Conservation (phyloP, 2,329 filamentous ascomycete species). For the Aspergillaceae sp. region DNA sequence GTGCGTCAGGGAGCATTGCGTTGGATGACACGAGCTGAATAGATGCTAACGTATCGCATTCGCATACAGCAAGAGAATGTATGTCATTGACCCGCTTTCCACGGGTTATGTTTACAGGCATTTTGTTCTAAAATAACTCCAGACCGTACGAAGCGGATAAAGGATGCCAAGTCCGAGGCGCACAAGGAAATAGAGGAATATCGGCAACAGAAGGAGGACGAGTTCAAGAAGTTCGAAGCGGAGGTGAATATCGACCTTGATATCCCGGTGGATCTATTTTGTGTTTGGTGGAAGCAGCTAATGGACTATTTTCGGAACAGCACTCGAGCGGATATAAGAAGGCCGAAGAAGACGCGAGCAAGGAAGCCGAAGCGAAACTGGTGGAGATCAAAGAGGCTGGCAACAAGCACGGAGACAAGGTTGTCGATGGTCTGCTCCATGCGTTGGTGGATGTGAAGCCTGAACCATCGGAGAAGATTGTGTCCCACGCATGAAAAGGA, state of each 20-base stretch:
- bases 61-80: constrained; percentile 73
- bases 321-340: constrained; percentile 86
- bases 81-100: constrained; percentile 21
- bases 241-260: constrained; percentile 43
- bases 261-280: neutral
- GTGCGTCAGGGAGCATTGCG: constrained; percentile 41
- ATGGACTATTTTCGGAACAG: constrained; percentile 38
- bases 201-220: constrained; percentile 77
- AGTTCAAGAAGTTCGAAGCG: constrained; percentile 91
- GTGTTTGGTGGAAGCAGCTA: neutral
- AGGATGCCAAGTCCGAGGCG: constrained; percentile 89
- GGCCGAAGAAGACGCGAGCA: constrained; percentile 68
- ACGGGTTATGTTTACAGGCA: neutral
- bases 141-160: constrained; percentile 95
- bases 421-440: constrained; percentile 72
- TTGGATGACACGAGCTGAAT: neutral
- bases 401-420: constrained; percentile 66
- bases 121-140: neutral
- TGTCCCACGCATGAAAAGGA: constrained; percentile 24
- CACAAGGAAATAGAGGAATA: constrained; percentile 98
- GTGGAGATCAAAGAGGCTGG: constrained; percentile 73
- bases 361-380: constrained; percentile 73
- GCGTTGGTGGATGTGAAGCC: constrained; percentile 82
- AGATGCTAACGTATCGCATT: constrained; percentile 18
- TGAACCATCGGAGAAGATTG: constrained; percentile 48